These are phyloP conservation scores for Tetrahymena malaccensis DNA, from an alignment of 73 alveolate species.

Conservation along the genomic window DNA sequence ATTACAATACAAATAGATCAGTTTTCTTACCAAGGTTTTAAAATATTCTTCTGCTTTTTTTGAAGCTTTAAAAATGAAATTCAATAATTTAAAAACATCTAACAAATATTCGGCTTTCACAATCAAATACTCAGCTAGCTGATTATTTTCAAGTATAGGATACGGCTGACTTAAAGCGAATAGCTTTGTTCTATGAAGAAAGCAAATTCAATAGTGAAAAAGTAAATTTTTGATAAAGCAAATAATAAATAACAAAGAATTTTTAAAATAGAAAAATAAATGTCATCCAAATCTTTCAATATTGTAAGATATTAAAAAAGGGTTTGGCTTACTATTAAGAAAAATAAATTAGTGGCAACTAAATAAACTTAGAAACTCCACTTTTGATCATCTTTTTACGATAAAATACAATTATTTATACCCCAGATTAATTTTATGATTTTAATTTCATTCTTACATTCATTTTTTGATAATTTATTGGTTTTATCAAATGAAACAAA, in stretches of 20 bases:
- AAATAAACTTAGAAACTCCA: neutral
- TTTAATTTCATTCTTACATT: neutral
- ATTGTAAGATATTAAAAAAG: neutral
- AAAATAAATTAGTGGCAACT: neutral
- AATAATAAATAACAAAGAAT: neutral
- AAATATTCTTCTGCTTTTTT: too few relatives aligned
- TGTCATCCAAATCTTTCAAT: neutral
- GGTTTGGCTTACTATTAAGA: neutral
- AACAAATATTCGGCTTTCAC: neutral
- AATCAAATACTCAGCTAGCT: neutral
- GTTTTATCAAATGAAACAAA: too few relatives aligned
- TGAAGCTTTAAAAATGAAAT: neutral
- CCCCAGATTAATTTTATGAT: neutral
- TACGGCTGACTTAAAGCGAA: neutral
- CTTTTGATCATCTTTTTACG: neutral
- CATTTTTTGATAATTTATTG: neutral
- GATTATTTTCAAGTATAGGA: neutral
- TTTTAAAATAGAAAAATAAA: neutral
- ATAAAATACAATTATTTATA: too few relatives aligned
- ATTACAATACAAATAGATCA: too few relatives aligned
- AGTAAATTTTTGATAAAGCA: neutral
- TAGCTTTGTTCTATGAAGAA: neutral
- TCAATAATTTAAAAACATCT: neutral
- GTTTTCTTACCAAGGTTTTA: neutral
- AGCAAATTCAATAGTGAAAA: neutral